Conservation (phyloP, 2,329 filamentous ascomycete genomes). For the Stachybotrys echinatus region DNA sequence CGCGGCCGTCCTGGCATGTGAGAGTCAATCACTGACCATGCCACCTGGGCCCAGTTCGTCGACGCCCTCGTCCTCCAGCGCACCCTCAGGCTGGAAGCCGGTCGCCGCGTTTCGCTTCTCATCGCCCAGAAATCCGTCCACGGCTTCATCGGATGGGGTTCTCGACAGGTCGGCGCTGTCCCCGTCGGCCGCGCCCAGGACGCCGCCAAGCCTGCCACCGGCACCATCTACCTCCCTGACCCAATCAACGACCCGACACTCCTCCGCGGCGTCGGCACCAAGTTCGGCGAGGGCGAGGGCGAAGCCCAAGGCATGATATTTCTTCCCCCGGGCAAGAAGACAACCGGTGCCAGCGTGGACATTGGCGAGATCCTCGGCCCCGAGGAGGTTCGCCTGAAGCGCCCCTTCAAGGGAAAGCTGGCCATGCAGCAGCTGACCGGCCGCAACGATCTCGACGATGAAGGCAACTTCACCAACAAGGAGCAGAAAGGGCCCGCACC, state of each 20-base stretch:
- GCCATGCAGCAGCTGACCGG: constrained; percentile 79
- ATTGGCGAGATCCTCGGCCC: constrained; percentile 76
- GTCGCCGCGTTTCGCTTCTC: constrained; percentile 84
- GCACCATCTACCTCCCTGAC: constrained; percentile 84
- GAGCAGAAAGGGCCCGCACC: constrained; percentile 48
- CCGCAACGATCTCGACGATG: constrained; percentile 62
- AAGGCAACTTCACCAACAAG: constrained; percentile 57
- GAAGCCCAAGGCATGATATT: constrained; percentile 80
- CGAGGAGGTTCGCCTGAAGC: constrained; percentile 81
- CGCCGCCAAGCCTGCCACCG: constrained; percentile 70
- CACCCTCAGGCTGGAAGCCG: constrained; percentile 78
- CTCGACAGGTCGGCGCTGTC: constrained; percentile 79
- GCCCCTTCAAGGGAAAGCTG: constrained; percentile 73
- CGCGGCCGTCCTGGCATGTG: background rate
- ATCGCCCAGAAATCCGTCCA: constrained; percentile 95
- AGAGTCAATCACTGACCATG: background rate
- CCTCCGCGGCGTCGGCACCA: constrained; percentile 71
- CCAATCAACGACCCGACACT: constrained; percentile 79
- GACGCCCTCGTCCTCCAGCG: constrained; percentile 92
- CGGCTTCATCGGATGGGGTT: constrained; percentile 85
- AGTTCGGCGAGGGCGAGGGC: constrained; percentile 69
- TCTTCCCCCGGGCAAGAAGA: constrained; percentile 75
- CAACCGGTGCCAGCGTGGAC: constrained; percentile 71
- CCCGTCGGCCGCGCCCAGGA: constrained; percentile 93
- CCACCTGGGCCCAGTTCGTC: constrained; percentile 65